These are phyloP conservation scores for Solanum ossicruentum DNA, from an alignment of 257 asterid species.

Conservation along the genomic window DNA sequence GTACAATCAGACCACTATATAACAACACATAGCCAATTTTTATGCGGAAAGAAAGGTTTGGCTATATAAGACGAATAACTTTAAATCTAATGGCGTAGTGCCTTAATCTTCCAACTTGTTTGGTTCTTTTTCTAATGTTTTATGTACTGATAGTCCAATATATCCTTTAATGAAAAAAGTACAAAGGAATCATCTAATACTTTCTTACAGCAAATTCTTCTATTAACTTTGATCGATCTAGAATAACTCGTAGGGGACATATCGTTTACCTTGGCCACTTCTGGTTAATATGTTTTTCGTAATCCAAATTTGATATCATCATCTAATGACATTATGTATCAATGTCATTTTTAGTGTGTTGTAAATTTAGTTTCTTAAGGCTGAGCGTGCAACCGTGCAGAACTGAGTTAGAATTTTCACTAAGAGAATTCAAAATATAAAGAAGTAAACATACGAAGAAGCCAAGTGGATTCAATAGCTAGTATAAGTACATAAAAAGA, in stretches of 20 bases:
- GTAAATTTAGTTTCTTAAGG: not conserved
- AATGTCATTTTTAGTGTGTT: not conserved
- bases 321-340: not conserved
- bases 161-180: not conserved
- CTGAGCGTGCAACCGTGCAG: not conserved
- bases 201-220: not conserved
- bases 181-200: not conserved
- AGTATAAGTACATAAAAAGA: not conserved
- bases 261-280: not conserved
- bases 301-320: not conserved
- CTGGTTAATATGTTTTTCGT: not conserved
- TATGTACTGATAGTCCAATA: not conserved
- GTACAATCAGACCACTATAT: not conserved
- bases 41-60: not conserved
- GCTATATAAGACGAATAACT: not conserved
- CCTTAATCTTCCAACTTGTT: not conserved
- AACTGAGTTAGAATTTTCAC: not conserved
- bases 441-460: not conserved
- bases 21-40: not conserved
- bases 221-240: not conserved
- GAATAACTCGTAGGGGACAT: not conserved
- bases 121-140: not conserved
- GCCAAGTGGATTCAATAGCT: not conserved
- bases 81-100: not conserved
- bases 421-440: not conserved